Percentiles rank a stretch among this genome's conserved stretches.
Conservation (phyloP, 805 yeast genomes). For the Sugiyamaella americana region DNA sequence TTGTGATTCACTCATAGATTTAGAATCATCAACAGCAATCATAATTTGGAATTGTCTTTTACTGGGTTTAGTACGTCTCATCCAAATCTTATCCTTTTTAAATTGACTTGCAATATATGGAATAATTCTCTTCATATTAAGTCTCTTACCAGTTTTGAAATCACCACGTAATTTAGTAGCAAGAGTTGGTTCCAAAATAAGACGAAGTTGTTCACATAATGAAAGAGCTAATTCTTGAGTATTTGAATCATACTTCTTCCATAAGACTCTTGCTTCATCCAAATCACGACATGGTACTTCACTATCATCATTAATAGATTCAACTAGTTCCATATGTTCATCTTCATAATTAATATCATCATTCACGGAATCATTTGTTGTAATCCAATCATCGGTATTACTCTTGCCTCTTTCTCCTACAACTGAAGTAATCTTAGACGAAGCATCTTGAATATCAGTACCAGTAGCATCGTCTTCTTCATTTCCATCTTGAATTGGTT, state of each 20-base stretch:
- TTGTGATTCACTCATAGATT: conserved; percentile 92
- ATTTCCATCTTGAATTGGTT: conserved; percentile 11
- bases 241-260: conserved; percentile 79
- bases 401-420: conserved; percentile 25
- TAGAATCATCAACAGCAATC: conserved; percentile 96
- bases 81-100: conserved; percentile 97
- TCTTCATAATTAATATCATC: conserved; percentile 4
- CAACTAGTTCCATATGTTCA: conserved; percentile 3
- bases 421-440: conserved; percentile 3
- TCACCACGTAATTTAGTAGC: conserved; percentile 96
- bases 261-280: conserved; percentile 66
- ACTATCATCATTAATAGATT: neutral
- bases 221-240: conserved; percentile 84
- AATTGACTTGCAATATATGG: conserved; percentile 97
- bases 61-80: conserved; percentile 94
- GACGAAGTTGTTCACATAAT: conserved; percentile 84
- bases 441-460: conserved; percentile 15
- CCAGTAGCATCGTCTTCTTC: conserved; percentile 21
- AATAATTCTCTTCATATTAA: conserved; percentile 95
- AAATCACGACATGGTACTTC: conserved; percentile 44
- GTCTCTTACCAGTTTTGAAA: conserved; percentile 92
- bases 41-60: conserved; percentile 95
- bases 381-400: neutral
- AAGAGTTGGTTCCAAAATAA: conserved; percentile 89
- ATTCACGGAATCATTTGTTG: conserved; percentile 12